A percentile compares a stretch with the other conserved stretches of the same genome.
These are phyloP conservation scores for Nasturtium officinale DNA, from an alignment of 345 rosid genomes.

Conservation along the genomic window DNA sequence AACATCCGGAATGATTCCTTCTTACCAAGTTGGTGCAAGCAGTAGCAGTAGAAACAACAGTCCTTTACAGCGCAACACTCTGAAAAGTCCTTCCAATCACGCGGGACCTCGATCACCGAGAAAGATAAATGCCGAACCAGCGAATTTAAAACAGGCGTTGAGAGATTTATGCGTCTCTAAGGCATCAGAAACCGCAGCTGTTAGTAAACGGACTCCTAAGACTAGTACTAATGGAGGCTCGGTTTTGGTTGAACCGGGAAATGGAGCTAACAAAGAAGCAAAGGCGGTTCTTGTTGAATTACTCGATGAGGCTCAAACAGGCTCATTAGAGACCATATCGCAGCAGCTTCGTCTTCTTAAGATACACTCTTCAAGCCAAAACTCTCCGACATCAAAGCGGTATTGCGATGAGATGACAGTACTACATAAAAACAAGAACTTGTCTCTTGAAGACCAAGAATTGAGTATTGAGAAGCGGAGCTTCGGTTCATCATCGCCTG, in stretches of 20 bases:
- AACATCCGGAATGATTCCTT: constrained; percentile 60
- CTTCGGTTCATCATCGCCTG: constrained; percentile 42
- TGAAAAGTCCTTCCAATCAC: constrained; percentile 63
- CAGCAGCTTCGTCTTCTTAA: constrained; percentile 52
- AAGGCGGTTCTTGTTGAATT: constrained; percentile 59
- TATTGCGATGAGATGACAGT: constrained; percentile 26
- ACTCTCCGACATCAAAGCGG: constrained; percentile 51
- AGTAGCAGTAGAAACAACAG: constrained; percentile 49
- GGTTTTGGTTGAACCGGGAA: constrained; percentile 64
- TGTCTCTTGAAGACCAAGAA: constrained; percentile 42
- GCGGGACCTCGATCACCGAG: constrained; percentile 66
- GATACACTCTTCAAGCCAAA: constrained; percentile 49
- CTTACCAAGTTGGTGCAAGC: constrained; percentile 48
- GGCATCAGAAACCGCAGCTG: constrained; percentile 95
- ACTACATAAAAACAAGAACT: constrained; percentile 17
- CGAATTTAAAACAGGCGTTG: constrained; percentile 82
- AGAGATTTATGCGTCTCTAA: constrained; percentile 81
- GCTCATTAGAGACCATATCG: constrained; percentile 46
- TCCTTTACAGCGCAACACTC: constrained; percentile 57
- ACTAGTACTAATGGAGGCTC: constrained; percentile 46
- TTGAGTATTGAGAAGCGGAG: constrained; percentile 36
- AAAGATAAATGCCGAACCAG: constrained; percentile 59
- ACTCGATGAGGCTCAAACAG: constrained; percentile 56
- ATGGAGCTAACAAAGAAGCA: constrained; percentile 49
- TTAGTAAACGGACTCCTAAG: constrained; percentile 65